Conservation (phyloP, 176 grass and related monocot species). For the Areca catechu region DNA sequence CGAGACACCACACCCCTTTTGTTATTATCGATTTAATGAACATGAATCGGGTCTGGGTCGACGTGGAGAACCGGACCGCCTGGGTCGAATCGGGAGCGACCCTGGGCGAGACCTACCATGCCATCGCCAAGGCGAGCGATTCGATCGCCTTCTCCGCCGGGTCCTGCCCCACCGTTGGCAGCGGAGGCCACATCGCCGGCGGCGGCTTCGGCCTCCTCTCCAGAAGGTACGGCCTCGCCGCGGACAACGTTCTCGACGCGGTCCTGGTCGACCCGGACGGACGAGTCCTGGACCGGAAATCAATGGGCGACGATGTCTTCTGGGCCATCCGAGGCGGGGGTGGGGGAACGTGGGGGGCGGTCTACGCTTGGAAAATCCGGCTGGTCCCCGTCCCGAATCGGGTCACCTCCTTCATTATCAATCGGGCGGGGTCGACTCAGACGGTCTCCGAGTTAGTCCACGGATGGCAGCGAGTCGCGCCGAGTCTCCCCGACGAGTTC, state of each 20-base stretch:
- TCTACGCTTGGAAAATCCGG: constrained; percentile 48
- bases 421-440: constrained; percentile 19
- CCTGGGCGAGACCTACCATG: constrained; percentile 56
- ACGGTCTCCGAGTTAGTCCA: constrained; percentile 30
- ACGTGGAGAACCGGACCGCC: constrained; percentile 17
- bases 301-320: constrained; percentile 68
- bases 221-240: constrained; percentile 52
- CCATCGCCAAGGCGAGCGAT: constrained; percentile 21
- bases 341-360: constrained; percentile 58
- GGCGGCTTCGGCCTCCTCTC: constrained; percentile 80
- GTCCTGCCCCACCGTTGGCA: constrained; percentile 64
- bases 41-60: constrained; percentile 44
- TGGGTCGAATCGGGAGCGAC: constrained; percentile 71
- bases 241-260: constrained; percentile 58
- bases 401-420: constrained; percentile 52
- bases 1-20: constrained; percentile 2
- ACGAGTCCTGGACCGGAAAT: constrained; percentile 25
- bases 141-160: constrained; percentile 51
- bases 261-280: constrained; percentile 38
- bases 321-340: constrained; percentile 84
- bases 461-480: constrained; percentile 51
- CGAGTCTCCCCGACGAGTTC: constrained; percentile 64
- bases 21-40: constrained; percentile 48
- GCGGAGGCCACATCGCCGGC: constrained; percentile 59
- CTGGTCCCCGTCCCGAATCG: constrained; percentile 32